Evolutionary conservation across 768 basidiomycete genomes (phyloP), one percentile per base, ranked within the genome.

Genomic region (Termitomyces sp.): DNA sequence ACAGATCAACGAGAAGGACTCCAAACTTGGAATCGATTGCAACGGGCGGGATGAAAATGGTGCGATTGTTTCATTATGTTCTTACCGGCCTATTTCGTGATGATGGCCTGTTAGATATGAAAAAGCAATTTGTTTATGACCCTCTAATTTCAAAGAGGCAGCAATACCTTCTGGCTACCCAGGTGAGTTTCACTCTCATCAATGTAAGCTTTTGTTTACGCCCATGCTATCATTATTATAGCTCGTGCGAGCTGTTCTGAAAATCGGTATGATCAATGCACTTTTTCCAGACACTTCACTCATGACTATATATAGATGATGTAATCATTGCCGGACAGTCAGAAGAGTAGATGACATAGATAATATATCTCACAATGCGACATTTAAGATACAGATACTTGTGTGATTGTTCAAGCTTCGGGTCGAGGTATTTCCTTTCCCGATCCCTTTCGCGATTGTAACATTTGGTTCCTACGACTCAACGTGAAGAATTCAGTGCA

Each of bases 91-190:
- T 18, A 33, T 54, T 40, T 48, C 51, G 11, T 14, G 35, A n/a
- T 24, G 16, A 52, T 43, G 24, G 35, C 45, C 41, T 14, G 50
- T 14, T 68, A 98, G 96, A 99, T 65, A 99, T 99, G 96, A 96
- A 90, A 79, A 81, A 87, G 67, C 96, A 98, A 70, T 92, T 94
- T 66, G 95, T 98, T 44, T 94, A 95, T 65, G 97, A 99, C 67
- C 96, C 97, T 30, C 75, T 98, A 62, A 97, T 98, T 72, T 94
- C 94, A 43, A 99, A 98, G 76, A 78, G 96, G 67, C 95, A 98
- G 68, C 96, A 98, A 68, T 97, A 94, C 74, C 76, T 99, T 58
- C 78, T 99, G 43, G 97, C 97, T n/a, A 98, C 95, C 22, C 94
- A 95, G 82, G 87, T 91, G 59, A 49, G 80, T 67, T 44, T 53